Conservation (phyloP, 495 filamentous ascomycete species). For the Cairneyella variabilis region DNA sequence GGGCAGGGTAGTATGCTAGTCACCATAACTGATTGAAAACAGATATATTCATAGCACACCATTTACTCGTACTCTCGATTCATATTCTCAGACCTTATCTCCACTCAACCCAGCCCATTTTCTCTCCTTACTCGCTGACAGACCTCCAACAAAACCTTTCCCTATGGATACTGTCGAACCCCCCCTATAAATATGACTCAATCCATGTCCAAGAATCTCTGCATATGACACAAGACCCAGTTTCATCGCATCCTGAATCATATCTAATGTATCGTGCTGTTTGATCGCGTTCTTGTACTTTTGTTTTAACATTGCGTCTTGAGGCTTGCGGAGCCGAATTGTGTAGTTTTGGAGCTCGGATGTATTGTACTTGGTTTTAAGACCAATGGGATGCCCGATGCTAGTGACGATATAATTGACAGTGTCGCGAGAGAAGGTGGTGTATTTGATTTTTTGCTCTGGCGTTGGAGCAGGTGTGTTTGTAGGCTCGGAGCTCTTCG, state of each 20-base stretch:
- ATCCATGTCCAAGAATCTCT: conserved; percentile 15
- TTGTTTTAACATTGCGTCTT: conserved; percentile 8
- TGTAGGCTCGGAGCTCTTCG: background rate
- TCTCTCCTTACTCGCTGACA: conserved; percentile 5
- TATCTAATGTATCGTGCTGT: conserved; percentile 14
- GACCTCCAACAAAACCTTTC: conserved; percentile 11
- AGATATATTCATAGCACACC: too few species aligned
- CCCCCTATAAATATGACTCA: conserved; percentile 9
- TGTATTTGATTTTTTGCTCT: conserved; percentile 24
- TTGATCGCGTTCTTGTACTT: conserved; percentile 14
- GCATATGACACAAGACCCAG: conserved; percentile 13
- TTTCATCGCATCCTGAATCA: conserved; percentile 13
- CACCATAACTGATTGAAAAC: too few species aligned
- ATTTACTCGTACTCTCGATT: too few species aligned
- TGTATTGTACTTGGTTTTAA: conserved; percentile 29
- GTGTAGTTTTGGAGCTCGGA: conserved; percentile 33
- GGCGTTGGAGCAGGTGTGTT: background rate
- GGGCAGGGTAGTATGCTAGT: too few species aligned
- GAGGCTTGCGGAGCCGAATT: conserved; percentile 34
- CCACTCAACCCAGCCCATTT: conserved; percentile 12
- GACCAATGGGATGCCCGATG: conserved; percentile 32
- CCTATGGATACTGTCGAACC: conserved; percentile 10
- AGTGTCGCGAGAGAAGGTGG: conserved; percentile 25
- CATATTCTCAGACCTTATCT: too few species aligned
- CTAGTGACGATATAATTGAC: conserved; percentile 34